phyloP scores from a whole-genome alignment of 139 green algal species.

The Tetratostichococcus sp. region DNA sequence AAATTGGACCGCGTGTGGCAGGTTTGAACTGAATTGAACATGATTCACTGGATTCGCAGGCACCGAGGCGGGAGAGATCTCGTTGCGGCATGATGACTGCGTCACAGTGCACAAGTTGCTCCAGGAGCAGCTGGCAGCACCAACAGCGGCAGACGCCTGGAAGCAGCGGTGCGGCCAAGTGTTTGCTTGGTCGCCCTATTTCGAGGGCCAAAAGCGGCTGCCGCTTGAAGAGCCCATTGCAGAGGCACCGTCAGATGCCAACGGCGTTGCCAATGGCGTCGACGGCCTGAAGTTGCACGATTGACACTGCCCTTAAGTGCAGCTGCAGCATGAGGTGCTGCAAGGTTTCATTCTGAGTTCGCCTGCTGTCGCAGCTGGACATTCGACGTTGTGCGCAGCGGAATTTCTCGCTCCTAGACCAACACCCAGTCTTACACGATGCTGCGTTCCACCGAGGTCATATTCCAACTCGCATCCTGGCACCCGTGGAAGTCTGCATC shows the following conservation, averaged over 20 bases:
- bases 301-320: not conserved
- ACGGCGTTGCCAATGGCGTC: not conserved
- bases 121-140: conserved; percentile 13
- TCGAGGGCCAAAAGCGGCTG: conserved; percentile 41
- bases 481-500: no score
- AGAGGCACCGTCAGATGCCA: not conserved
- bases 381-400: no score
- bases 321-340: no score
- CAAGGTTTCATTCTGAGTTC: no score
- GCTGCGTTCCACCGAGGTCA: no score
- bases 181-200: conserved; percentile 59
- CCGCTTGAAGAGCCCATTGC: not conserved
- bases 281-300: not conserved
- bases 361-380: no score
- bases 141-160: conserved; percentile 42
- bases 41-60: no score
- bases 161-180: conserved; percentile 26
- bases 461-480: no score
- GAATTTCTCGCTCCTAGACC: no score
- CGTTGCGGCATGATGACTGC: conserved; percentile 24
- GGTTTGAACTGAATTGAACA: no score
- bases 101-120: conserved; percentile 46
- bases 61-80: conserved; percentile 6
- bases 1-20: no score
- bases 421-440: no score